Base-by-base conservation (phyloP, 305 asterid genomes). In the Fraxinus baroniana region DNA sequence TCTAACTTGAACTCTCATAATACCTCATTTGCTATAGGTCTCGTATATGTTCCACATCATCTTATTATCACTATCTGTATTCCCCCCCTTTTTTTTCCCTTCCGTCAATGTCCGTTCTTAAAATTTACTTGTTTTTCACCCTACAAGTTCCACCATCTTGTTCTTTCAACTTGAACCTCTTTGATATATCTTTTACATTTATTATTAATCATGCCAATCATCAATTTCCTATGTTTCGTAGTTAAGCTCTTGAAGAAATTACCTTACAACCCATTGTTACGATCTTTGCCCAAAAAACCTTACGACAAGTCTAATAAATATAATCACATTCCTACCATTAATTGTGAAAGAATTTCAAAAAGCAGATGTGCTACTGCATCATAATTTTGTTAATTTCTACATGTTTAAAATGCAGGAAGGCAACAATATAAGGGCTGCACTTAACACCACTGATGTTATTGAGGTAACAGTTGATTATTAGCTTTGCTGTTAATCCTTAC, bases 351-450 rank as follows among this genome's bases (percentile, higher is more conserved):
- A 62, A 18, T 20, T 49, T 49, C 7, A 15, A 49, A 22, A 49
- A 15, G 7, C 6, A 3, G 20, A 49, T 15, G 18, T 49, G 60
- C 20, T 49, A 15, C 60, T 46, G 57, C 18, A 12, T 44, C 57
- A 15, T 15, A 3, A n/a, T 49, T 49, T 49, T 49, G 60, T 49
- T 15, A 49, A 49, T 49, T 75, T 82, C 24, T 41, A 64, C 76
- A 79, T 78, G 39, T 79, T 76, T 24, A 70, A 80, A 44, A 36
- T 88, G 94, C 93, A 96, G 99, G 98, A 90, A 83, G 88, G 88
- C 82, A 96, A 85, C 90, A 94, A 96, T 83, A 55, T 94, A 86
- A 90, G 98, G 80, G 86, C 98, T 66, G 99, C 99, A 17, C 91
- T 94, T 33, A 86, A 93, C 73, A 86, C 91, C 66, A 91, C 81